phyloP scores from a whole-genome alignment of 2,329 filamentous ascomycete species.

The Coniochaeta sp. region DNA sequence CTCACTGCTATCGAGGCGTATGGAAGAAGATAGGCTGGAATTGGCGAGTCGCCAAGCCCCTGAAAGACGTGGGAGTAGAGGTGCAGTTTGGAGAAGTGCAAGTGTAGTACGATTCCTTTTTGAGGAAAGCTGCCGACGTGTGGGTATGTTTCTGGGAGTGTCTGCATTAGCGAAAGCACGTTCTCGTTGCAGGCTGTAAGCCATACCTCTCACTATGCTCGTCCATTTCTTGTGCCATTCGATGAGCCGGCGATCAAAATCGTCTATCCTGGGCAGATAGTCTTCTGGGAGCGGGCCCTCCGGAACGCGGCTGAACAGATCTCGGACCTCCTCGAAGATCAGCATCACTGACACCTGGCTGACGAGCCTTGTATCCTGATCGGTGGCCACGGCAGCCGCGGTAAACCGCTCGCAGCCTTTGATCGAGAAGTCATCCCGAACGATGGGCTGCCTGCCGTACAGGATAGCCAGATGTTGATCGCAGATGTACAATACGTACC shows the following conservation, averaged over 20 bases:
- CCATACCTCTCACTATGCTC: slow-evolving; percentile 21
- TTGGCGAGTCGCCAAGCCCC: slow-evolving; percentile 10
- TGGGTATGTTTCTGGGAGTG: slow-evolving; percentile 23
- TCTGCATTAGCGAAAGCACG: slow-evolving; percentile 23
- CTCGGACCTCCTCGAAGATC: slow-evolving; percentile 46
- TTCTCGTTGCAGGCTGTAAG: neutral
- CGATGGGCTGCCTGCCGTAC: slow-evolving; percentile 51
- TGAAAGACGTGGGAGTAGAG: slow-evolving; percentile 22
- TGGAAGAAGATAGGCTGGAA: slow-evolving; percentile 6
- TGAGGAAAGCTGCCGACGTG: slow-evolving; percentile 19
- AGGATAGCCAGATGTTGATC: slow-evolving; percentile 56
- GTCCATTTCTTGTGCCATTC: slow-evolving; percentile 30
- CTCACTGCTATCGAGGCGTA: slow-evolving; percentile 9
- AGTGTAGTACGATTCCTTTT: slow-evolving; percentile 22
- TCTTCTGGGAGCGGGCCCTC: slow-evolving; percentile 40
- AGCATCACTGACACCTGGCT: slow-evolving; percentile 52
- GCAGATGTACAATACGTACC: slow-evolving; percentile 55
- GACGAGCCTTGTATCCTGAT: slow-evolving; percentile 47
- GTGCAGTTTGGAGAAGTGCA: slow-evolving; percentile 23
- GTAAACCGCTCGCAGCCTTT: slow-evolving; percentile 50
- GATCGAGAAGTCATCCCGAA: slow-evolving; percentile 50
- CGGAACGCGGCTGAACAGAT: slow-evolving; percentile 46
- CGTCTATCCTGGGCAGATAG: slow-evolving; percentile 38
- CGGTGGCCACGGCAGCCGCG: slow-evolving; percentile 40
- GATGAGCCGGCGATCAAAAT: slow-evolving; percentile 25